A percentile compares a stretch with the other conserved stretches of the same genome.
Conservation (phyloP, 1,284 basidiomycete species). For the Fomes fomentarius region DNA sequence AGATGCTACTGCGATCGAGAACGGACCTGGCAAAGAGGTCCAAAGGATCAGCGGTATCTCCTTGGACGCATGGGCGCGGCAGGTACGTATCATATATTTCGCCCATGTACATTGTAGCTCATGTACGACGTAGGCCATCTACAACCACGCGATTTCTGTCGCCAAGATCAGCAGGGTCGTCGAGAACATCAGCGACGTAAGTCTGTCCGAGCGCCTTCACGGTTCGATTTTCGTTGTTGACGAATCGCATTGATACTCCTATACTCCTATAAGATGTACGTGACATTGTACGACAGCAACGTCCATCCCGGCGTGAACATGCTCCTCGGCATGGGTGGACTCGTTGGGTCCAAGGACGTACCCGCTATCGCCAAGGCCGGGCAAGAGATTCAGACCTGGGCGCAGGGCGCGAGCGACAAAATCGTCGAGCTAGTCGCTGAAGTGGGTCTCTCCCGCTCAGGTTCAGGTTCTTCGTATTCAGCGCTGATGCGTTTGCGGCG, state of each 20-base stretch:
- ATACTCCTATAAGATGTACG: slow-evolving; percentile 11
- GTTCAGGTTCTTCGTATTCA: neutral
- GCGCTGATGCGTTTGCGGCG: no score
- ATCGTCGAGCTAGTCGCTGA: slow-evolving; percentile 5
- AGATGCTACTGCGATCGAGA: neutral
- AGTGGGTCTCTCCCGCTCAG: neutral
- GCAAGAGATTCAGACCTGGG: slow-evolving; percentile 9
- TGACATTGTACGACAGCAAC: slow-evolving; percentile 12
- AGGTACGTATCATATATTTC: neutral
- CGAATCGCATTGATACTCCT: no score
- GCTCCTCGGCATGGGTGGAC: slow-evolving; percentile 13
- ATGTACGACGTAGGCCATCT: slow-evolving; percentile 2
- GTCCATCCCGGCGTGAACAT: slow-evolving; percentile 17
- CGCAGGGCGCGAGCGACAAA: slow-evolving; percentile 5
- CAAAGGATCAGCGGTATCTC: neutral
- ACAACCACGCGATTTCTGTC: slow-evolving; percentile 8
- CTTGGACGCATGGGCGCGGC: slow-evolving; percentile 9
- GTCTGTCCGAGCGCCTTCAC: no score
- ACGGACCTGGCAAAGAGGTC: neutral
- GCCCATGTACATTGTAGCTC: no score
- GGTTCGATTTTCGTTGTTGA: no score
- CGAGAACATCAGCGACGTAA: slow-evolving; percentile 12
- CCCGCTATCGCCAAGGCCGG: slow-evolving; percentile 2
- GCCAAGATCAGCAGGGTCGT: slow-evolving; percentile 12
- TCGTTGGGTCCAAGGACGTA: slow-evolving; percentile 5